Conservation (phyloP, 495 filamentous ascomycete genomes). For the Talaromyces thailandensis region DNA sequence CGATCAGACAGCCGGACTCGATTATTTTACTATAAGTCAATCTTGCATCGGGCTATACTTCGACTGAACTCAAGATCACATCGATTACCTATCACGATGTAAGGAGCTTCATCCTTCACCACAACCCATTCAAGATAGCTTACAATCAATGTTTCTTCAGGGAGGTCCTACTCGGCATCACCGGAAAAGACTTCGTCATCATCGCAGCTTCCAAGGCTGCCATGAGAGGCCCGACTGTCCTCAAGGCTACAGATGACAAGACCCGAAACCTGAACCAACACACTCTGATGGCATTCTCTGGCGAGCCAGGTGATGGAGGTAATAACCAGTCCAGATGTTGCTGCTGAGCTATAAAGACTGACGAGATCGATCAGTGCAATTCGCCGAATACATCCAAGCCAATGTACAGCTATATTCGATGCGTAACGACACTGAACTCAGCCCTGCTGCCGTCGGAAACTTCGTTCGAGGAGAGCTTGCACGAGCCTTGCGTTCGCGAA, state of each 20-base stretch:
- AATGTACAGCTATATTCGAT: slow-evolving; percentile 97
- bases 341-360: slow-evolving; percentile 11
- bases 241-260: slow-evolving; percentile 97
- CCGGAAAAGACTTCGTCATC: slow-evolving; percentile 97
- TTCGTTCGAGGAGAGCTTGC: slow-evolving; percentile 93
- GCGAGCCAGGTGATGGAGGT: slow-evolving; percentile 96
- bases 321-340: slow-evolving; percentile 12
- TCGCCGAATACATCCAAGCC: slow-evolving; percentile 97
- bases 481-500: slow-evolving; percentile 76
- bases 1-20: neutral
- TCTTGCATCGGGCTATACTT: neutral
- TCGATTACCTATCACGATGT: slow-evolving; percentile 3
- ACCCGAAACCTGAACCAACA: slow-evolving; percentile 82
- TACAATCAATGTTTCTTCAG: slow-evolving; percentile 32
- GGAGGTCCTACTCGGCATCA: slow-evolving; percentile 97
- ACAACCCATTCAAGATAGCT: slow-evolving; percentile 9
- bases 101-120: slow-evolving; percentile 3
- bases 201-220: slow-evolving; percentile 94
- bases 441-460: slow-evolving; percentile 76
- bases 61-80: neutral
- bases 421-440: slow-evolving; percentile 88
- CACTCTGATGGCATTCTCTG: slow-evolving; percentile 92
- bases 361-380: slow-evolving; percentile 63
- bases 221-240: slow-evolving; percentile 92
- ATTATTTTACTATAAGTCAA: neutral